These are phyloP conservation scores for Boletus tylopilopsis DNA, from an alignment of 768 basidiomycete species.

Conservation along the genomic window DNA sequence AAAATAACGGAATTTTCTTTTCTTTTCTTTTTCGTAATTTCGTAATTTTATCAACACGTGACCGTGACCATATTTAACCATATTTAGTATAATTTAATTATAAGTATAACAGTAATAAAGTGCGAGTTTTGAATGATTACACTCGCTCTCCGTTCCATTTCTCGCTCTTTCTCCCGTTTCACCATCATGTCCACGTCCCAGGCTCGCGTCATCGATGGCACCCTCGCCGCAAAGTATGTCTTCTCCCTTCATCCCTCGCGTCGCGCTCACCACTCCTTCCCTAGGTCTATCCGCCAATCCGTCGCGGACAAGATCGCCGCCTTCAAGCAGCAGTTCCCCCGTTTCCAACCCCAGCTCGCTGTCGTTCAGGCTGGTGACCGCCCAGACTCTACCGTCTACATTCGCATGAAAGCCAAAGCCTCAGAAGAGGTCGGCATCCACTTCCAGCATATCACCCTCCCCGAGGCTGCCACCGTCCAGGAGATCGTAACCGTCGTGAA, in stretches of 20 bases:
- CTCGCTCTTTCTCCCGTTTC: conserved; percentile 19
- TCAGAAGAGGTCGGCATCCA: conserved; percentile 91
- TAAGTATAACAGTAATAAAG: too few species aligned
- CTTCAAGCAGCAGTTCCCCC: conserved; percentile 67
- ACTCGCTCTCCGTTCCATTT: neutral
- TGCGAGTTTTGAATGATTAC: too few species aligned
- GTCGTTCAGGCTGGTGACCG: conserved; percentile 94
- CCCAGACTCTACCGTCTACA: conserved; percentile 87
- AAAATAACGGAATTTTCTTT: too few species aligned
- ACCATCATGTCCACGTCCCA: conserved; percentile 39
- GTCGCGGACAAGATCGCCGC: conserved; percentile 68
- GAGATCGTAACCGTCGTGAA: conserved; percentile 75
- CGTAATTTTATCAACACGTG: conserved; percentile 18
- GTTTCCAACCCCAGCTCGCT: conserved; percentile 85
- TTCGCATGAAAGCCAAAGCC: conserved; percentile 97
- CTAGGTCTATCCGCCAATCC: conserved; percentile 74
- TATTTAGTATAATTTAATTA: neutral
- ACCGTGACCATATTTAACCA: conserved; percentile 2
- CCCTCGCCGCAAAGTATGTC: conserved; percentile 74
- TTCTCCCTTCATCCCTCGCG: conserved; percentile 2
- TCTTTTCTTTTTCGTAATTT: neutral
- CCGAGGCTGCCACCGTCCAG: conserved; percentile 66
- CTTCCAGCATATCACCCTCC: conserved; percentile 73
- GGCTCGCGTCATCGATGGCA: conserved; percentile 77
- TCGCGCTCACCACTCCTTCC: conserved; percentile 11